These are phyloP conservation scores for Lentinula sp. DNA, from an alignment of 768 basidiomycete species.

Conservation along the genomic window DNA sequence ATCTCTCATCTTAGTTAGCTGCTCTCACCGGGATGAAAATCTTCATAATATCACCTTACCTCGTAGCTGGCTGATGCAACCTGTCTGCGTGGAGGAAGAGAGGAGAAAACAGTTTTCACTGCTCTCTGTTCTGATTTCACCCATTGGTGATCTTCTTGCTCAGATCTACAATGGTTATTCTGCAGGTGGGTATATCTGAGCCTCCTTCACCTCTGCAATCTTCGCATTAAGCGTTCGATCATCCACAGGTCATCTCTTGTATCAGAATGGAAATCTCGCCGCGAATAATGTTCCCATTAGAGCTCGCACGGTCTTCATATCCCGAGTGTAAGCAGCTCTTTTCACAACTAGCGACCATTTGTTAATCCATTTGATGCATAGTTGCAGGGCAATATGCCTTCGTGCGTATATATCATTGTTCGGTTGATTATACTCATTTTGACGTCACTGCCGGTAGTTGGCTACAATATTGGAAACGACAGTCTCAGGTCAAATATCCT, in stretches of 20 bases:
- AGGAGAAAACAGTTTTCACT: constrained; percentile 10
- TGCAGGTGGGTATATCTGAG: constrained; percentile 14
- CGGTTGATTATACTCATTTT: background rate
- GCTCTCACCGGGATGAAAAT: constrained; percentile 11
- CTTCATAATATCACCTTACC: constrained; percentile 49
- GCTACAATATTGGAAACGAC: constrained; percentile 21
- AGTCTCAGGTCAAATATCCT: constrained; percentile 13
- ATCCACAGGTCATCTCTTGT: constrained; percentile 22
- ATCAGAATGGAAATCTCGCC: constrained; percentile 13
- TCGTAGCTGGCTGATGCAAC: constrained; percentile 40
- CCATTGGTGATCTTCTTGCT: constrained; percentile 19
- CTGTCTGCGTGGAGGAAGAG: constrained; percentile 14
- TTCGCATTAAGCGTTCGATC: background rate
- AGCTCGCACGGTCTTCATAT: constrained; percentile 32
- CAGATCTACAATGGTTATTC: constrained; percentile 20
- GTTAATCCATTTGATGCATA: constrained; percentile 14
- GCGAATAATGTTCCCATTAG: constrained; percentile 12
- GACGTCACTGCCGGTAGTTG: constrained; percentile 17
- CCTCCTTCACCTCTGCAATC: background rate
- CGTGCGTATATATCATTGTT: constrained; percentile 25
- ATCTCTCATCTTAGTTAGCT: constrained; percentile 29
- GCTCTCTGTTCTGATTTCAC: constrained; percentile 6
- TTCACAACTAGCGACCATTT: background rate
- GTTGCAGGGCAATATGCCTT: constrained; percentile 42
- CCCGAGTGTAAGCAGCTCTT: constrained; percentile 36